Evolutionary conservation across 495 filamentous ascomycete species (phyloP).

Genomic region (Podospora sp.): DNA sequence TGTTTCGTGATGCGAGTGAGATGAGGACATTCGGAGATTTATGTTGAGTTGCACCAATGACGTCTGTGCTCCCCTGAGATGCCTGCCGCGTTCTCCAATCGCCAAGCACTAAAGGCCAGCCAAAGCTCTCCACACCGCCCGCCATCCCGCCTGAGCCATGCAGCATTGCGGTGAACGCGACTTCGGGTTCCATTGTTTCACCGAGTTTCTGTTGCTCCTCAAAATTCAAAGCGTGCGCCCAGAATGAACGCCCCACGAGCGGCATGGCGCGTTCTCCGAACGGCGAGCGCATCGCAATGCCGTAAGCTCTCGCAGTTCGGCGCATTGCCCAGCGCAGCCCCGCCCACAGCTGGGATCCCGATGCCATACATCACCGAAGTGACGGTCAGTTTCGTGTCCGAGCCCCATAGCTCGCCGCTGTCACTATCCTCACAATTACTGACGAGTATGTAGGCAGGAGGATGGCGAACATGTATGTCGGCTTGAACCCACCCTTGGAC

Average conservation of each 20-base stretch:
- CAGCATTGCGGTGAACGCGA: not conserved
- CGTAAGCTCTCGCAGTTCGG: slow-evolving; percentile 45
- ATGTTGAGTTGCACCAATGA: not conserved
- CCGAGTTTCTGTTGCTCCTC: not conserved
- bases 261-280: slow-evolving; percentile 36
- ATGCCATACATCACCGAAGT: slow-evolving; percentile 79
- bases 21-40: not conserved
- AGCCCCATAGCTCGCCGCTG: slow-evolving; percentile 7
- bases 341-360: slow-evolving; percentile 60
- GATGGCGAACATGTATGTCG: slow-evolving; percentile 83
- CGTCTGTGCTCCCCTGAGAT: not conserved
- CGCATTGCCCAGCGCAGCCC: slow-evolving; percentile 30
- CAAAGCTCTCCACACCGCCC: not conserved
- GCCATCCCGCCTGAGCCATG: not conserved
- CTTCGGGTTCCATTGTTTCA: not conserved
- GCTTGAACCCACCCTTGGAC: not conserved
- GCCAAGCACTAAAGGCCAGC: not conserved
- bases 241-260: slow-evolving; percentile 41
- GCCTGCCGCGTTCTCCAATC: slow-evolving; percentile 1
- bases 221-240: not conserved
- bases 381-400: slow-evolving; percentile 60
- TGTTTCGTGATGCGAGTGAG: not conserved
- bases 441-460: slow-evolving; percentile 67
- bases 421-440: slow-evolving; percentile 34
- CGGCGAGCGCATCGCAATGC: slow-evolving; percentile 31